Percentiles rank a stretch among this genome's conserved stretches.
Evolutionary conservation across 805 yeast species (phyloP).

Genomic region (Pichia sporocuriosa): DNA sequence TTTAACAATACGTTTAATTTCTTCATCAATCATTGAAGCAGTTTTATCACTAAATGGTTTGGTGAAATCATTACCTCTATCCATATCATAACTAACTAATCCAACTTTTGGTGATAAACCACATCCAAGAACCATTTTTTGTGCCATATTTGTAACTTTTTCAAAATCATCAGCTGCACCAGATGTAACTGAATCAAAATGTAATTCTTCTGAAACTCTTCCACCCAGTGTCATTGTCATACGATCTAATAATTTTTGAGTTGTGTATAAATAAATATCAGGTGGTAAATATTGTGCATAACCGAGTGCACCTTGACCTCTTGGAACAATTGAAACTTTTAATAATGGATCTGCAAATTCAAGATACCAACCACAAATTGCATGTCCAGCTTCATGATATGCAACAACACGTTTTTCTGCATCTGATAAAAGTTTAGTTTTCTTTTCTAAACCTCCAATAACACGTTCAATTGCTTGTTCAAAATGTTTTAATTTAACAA

Average conservation of each 20-base stretch:
- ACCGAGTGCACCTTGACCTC: conserved; percentile 94
- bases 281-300: conserved; percentile 93
- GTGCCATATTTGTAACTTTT: conserved; percentile 84
- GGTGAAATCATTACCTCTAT: conserved; percentile 42
- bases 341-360: conserved; percentile 84
- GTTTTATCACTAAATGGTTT: conserved; percentile 73
- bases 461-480: conserved; percentile 93
- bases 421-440: conserved; percentile 67
- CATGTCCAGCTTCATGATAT: conserved; percentile 96
- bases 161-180: conserved; percentile 93
- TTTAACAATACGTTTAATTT: conserved; percentile 58
- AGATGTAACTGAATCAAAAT: conserved; percentile 79
- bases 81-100: conserved; percentile 43
- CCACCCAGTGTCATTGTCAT: conserved; percentile 97
- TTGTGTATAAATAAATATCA: conserved; percentile 72
- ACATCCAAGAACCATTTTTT: conserved; percentile 77
- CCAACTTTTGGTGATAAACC: conserved; percentile 89
- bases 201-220: conserved; percentile 83
- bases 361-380: conserved; percentile 90
- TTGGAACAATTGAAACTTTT: conserved; percentile 89
- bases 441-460: conserved; percentile 88
- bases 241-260: conserved; percentile 70
- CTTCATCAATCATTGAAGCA: conserved; percentile 58
- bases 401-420: conserved; percentile 84
- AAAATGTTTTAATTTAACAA: conserved; percentile 65